These are phyloP conservation scores for Tylopilus intermedius DNA, from an alignment of 768 basidiomycete species.

Conservation along the genomic window DNA sequence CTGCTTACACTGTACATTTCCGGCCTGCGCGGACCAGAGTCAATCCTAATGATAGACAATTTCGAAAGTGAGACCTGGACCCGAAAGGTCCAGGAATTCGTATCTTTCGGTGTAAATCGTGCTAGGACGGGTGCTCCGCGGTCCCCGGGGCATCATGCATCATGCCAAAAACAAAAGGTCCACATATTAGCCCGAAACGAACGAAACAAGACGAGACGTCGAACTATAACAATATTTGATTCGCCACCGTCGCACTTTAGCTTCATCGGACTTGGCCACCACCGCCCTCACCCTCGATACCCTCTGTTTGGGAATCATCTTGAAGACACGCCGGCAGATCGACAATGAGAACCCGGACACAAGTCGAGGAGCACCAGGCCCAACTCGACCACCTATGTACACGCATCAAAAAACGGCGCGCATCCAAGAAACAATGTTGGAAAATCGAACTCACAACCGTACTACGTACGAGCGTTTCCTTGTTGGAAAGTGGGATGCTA, in stretches of 20 bases:
- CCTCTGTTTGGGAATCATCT: conserved; percentile 34
- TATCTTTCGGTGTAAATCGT: too few relatives aligned
- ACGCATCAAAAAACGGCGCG: not conserved
- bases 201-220: not conserved
- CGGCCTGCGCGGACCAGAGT: too few relatives aligned
- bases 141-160: too few relatives aligned
- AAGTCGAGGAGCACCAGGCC: conserved; percentile 41
- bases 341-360: conserved; percentile 44
- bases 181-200: not conserved
- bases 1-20: too few relatives aligned
- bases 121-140: too few relatives aligned
- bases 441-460: conserved; percentile 25
- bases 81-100: too few relatives aligned
- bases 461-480: conserved; percentile 12
- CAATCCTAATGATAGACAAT: too few relatives aligned
- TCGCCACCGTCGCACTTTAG: conserved; percentile 35
- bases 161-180: conserved; percentile 15
- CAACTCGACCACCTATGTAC: conserved; percentile 43
- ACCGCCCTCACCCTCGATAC: conserved; percentile 39
- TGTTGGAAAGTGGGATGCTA: conserved; percentile 15
- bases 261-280: conserved; percentile 36
- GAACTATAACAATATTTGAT: conserved; percentile 46
- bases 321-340: conserved; percentile 40
- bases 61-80: too few relatives aligned
- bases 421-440: not conserved